These are phyloP conservation scores for Endogone sp. DNA, from an alignment of 192 early-diverging fungal genomes.

Conservation along the genomic window DNA sequence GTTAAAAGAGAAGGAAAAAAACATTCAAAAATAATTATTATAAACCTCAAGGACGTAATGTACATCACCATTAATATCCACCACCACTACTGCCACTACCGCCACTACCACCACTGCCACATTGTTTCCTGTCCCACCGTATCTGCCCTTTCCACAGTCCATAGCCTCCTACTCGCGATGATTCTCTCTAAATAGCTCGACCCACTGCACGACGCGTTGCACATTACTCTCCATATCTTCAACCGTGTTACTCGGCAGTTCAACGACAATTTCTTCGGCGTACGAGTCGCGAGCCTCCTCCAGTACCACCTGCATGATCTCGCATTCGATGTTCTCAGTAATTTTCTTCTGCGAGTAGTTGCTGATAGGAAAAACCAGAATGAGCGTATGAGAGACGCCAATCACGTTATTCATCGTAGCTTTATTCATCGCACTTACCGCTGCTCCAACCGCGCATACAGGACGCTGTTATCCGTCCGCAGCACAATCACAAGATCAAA, in stretches of 20 bases:
- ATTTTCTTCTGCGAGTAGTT: slow-evolving; percentile 83
- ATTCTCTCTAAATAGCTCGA: slow-evolving; percentile 54
- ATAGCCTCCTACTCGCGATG: slow-evolving; percentile 11
- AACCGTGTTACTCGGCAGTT: slow-evolving; percentile 73
- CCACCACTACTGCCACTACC: background rate
- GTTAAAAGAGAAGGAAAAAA: too few relatives aligned
- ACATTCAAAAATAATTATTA: too few relatives aligned
- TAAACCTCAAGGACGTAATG: background rate
- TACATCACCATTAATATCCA: background rate
- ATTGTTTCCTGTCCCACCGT: too few relatives aligned
- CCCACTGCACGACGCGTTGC: slow-evolving; percentile 67
- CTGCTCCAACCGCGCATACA: slow-evolving; percentile 78
- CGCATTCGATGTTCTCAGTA: slow-evolving; percentile 90
- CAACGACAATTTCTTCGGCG: slow-evolving; percentile 71
- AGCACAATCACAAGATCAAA: slow-evolving; percentile 96
- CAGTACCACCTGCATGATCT: slow-evolving; percentile 95
- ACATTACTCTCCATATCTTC: slow-evolving; percentile 93
- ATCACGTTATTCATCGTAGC: too few relatives aligned
- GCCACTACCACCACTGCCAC: background rate
- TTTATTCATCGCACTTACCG: slow-evolving; percentile 59
- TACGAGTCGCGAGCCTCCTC: slow-evolving; percentile 89
- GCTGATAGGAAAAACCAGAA: slow-evolving; percentile 27
- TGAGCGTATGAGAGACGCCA: too few relatives aligned
- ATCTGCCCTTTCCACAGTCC: too few relatives aligned
- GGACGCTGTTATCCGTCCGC: slow-evolving; percentile 66